Evolutionary conservation across 768 basidiomycete genomes (phyloP).

Genomic region (Suillus discolor): DNA sequence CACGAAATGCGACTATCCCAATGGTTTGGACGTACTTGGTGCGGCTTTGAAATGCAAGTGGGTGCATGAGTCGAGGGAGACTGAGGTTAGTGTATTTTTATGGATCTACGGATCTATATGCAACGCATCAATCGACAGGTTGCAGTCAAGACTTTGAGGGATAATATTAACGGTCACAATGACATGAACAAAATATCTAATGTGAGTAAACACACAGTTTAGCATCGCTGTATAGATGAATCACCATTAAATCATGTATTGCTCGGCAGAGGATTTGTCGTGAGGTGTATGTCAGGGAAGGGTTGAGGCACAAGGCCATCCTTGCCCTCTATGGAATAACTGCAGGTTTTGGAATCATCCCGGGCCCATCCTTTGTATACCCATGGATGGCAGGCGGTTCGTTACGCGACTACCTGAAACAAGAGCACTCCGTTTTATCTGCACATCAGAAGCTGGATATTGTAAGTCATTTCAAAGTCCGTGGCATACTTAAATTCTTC

Average conservation of each 20-base stretch:
- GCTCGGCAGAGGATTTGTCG: background rate
- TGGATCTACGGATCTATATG: too few species aligned
- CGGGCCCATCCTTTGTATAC: background rate
- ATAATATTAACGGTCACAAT: background rate
- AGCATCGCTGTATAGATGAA: background rate
- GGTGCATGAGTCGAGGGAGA: background rate
- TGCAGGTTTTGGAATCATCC: background rate
- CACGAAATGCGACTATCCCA: background rate
- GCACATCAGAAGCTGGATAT: background rate
- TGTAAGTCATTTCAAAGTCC: background rate
- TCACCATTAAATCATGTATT: background rate
- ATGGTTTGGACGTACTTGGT: background rate
- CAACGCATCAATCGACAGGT: background rate
- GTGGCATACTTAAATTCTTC: background rate
- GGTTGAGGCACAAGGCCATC: background rate
- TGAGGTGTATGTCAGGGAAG: background rate
- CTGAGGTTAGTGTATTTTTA: background rate
- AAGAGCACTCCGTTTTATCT: background rate
- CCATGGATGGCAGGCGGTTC: background rate
- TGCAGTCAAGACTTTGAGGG: background rate
- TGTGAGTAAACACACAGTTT: background rate
- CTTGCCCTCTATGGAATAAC: background rate
- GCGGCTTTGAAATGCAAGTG: background rate
- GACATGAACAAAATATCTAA: background rate
- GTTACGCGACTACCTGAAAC: background rate